These are phyloP conservation scores for Tulasnella sp. DNA, from an alignment of 768 basidiomycete genomes.

Conservation along the genomic window DNA sequence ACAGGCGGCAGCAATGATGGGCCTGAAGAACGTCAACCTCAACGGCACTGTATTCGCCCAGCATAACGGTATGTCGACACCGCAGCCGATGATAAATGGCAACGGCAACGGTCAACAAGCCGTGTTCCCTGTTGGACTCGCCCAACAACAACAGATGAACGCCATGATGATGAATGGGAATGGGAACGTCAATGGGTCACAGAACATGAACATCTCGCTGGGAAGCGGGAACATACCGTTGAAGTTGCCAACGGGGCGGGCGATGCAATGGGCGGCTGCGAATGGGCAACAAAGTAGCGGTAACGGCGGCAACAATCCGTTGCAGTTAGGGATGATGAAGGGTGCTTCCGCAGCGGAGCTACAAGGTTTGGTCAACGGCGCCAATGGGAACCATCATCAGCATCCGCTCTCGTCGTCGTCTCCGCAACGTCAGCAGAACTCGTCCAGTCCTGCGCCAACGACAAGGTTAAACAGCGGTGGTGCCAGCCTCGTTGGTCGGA, in stretches of 20 bases:
- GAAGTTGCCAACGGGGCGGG: constrained; percentile 1
- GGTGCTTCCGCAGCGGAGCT: too few relatives aligned
- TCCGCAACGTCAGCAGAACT: too few relatives aligned
- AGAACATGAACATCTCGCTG: not conserved
- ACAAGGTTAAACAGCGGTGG: too few relatives aligned
- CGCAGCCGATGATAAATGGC: constrained; percentile 3
- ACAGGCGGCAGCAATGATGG: not conserved
- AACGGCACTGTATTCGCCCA: not conserved
- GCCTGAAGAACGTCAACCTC: constrained; percentile 5
- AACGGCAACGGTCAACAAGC: not conserved
- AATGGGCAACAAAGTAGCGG: not conserved
- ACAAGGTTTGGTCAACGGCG: too few relatives aligned
- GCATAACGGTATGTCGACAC: constrained; percentile 8
- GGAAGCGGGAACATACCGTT: not conserved
- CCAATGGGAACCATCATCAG: too few relatives aligned
- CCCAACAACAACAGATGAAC: constrained; percentile 1
- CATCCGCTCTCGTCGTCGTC: too few relatives aligned
- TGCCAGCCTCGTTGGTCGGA: too few relatives aligned
- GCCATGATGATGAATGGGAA: not conserved
- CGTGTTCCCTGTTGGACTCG: too few relatives aligned
- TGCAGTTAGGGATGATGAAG: too few relatives aligned
- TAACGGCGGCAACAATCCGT: not conserved
- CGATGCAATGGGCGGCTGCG: constrained; percentile 10
- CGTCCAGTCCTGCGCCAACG: too few relatives aligned
- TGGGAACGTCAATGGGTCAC: not conserved